Evolutionary conservation across 163 green algal genomes (phyloP).

Genomic region (Chlorella variabilis): DNA sequence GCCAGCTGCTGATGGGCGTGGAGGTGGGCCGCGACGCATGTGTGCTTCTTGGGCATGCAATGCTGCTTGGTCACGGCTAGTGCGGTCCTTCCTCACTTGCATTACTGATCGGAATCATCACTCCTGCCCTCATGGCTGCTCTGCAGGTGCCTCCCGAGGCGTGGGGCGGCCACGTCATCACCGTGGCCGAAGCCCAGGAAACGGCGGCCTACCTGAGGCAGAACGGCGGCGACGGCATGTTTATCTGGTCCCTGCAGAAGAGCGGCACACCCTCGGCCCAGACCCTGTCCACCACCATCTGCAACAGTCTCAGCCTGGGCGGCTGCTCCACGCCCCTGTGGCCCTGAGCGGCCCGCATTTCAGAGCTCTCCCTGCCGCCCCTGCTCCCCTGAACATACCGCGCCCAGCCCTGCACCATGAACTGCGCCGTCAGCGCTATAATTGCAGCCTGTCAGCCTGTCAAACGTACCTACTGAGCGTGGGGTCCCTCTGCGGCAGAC

Average conservation of each 20-base stretch:
- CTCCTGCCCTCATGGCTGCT: too few species aligned
- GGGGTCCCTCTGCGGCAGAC: too few species aligned
- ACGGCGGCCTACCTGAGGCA: constrained; percentile 1
- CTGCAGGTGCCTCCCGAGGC: constrained; percentile 40
- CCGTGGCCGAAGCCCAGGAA: background rate
- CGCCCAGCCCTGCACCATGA: background rate
- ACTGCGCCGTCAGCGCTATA: too few species aligned
- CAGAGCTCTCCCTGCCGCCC: too few species aligned
- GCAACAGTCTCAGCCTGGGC: constrained; percentile 12
- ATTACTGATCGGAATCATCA: too few species aligned
- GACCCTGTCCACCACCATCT: constrained; percentile 17
- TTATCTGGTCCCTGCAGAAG: constrained; percentile 43
- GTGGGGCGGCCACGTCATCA: constrained; percentile 40
- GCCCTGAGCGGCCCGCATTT: too few species aligned
- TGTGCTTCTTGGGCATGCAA: too few species aligned
- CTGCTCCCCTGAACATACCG: background rate
- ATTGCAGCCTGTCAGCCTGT: background rate
- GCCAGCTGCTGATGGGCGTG: constrained; percentile 42
- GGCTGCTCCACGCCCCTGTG: constrained; percentile 9
- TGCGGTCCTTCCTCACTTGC: too few species aligned
- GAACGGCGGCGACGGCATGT: constrained; percentile 35
- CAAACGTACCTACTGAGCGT: too few species aligned
- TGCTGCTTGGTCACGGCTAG: too few species aligned
- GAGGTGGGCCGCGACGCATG: too few species aligned
- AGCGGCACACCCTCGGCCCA: constrained; percentile 12